Evolutionary conservation across 129 eudicot species (phyloP).

Genomic region (Silybum marianum): DNA sequence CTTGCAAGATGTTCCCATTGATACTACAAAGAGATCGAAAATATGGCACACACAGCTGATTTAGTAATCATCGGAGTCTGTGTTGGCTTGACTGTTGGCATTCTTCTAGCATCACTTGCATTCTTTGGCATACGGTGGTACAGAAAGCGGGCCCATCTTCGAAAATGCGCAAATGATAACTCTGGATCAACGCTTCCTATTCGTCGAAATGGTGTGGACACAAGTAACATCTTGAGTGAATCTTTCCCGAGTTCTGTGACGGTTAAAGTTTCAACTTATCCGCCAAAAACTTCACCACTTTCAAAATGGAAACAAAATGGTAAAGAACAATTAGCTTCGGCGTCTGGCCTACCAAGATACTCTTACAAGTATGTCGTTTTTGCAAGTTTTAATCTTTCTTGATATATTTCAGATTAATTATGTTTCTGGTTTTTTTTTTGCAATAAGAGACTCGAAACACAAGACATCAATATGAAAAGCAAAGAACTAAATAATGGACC

Average conservation of each 20-base stretch:
- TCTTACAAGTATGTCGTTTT: conserved; percentile 74
- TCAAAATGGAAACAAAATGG: conserved; percentile 58
- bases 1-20: conserved; percentile 65
- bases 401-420: too few relatives aligned
- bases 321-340: conserved; percentile 62
- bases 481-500: too few relatives aligned
- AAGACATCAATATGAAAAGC: too few relatives aligned
- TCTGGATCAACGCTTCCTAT: conserved; percentile 59
- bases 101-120: conserved; percentile 56
- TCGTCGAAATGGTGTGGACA: conserved; percentile 57
- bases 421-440: too few relatives aligned
- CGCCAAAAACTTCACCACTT: conserved; percentile 41
- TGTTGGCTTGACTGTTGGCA: conserved; percentile 79
- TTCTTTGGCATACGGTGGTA: conserved; percentile 72
- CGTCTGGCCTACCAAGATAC: conserved; percentile 80
- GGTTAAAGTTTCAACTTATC: conserved; percentile 40
- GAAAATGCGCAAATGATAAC: conserved; percentile 42
- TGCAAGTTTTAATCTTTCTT: neutral
- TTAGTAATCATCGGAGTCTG: conserved; percentile 78
- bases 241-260: conserved; percentile 56
- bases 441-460: too few relatives aligned
- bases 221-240: conserved; percentile 65
- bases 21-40: conserved; percentile 35
- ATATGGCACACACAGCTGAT: conserved; percentile 56
- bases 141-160: conserved; percentile 51